Conservation (phyloP, 495 filamentous ascomycete species). For the Chaetomidium leptoderma region DNA sequence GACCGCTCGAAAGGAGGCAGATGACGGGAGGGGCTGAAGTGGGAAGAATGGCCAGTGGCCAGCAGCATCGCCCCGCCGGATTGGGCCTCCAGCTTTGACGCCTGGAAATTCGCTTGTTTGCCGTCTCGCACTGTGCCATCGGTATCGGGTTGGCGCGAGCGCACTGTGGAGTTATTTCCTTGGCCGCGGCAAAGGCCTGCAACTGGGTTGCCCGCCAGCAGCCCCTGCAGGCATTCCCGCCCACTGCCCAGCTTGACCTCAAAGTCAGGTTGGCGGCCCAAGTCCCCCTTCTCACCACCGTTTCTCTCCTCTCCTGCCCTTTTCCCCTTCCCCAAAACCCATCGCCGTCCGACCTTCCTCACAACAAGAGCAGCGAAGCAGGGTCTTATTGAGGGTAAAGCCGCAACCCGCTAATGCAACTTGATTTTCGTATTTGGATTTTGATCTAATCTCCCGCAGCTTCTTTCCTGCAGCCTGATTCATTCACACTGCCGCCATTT, state of each 20-base stretch:
- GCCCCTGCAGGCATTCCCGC: slow-evolving; percentile 10
- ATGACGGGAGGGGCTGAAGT: slow-evolving; percentile 12
- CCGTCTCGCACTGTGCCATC: slow-evolving; percentile 19
- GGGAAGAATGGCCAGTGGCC: slow-evolving; percentile 13
- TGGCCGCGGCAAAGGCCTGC: slow-evolving; percentile 17
- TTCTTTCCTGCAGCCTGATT: slow-evolving; percentile 6
- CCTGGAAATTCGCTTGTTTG: slow-evolving; percentile 3
- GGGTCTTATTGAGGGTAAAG: slow-evolving; percentile 23
- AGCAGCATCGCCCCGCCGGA: slow-evolving; percentile 8
- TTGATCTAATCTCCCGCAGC: not conserved
- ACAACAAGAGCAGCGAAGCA: slow-evolving; percentile 19
- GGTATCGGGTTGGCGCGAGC: slow-evolving; percentile 1
- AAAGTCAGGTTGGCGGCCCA: slow-evolving; percentile 8
- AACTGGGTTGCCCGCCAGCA: slow-evolving; percentile 3
- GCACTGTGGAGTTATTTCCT: slow-evolving; percentile 19
- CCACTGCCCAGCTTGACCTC: not conserved
- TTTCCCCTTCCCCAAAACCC: slow-evolving; percentile 16
- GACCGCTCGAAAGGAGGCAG: not conserved
- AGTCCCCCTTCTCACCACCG: slow-evolving; percentile 5
- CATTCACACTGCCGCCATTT: slow-evolving; percentile 15
- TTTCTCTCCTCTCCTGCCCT: slow-evolving; percentile 9
- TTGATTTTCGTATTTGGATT: slow-evolving; percentile 7
- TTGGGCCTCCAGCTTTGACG: slow-evolving; percentile 18
- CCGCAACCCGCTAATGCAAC: not conserved
- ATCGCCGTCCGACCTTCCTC: slow-evolving; percentile 18